Conservation (phyloP, 2,329 filamentous ascomycete species). For the Penicillium expansum region DNA sequence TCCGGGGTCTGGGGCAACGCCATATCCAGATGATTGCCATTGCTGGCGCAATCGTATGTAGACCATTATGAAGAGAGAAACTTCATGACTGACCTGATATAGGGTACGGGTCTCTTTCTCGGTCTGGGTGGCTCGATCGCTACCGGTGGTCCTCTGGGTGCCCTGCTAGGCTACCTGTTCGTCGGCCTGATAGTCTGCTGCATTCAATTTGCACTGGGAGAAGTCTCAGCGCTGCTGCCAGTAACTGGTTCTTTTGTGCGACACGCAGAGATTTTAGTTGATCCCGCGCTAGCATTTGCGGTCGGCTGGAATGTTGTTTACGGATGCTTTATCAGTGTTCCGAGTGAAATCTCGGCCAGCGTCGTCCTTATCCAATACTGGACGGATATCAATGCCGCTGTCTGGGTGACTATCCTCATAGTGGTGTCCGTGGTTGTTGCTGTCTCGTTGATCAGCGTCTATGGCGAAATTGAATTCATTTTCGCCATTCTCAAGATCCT, state of each 20-base stretch:
- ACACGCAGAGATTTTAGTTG: constrained; percentile 52
- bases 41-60: constrained; percentile 43
- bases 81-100: not conserved
- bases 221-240: constrained; percentile 52
- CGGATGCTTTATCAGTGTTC: constrained; percentile 54
- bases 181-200: constrained; percentile 51
- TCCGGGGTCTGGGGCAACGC: constrained; percentile 44
- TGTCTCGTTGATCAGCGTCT: constrained; percentile 51
- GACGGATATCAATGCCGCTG: constrained; percentile 40
- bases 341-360: constrained; percentile 61
- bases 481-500: constrained; percentile 54
- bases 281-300: constrained; percentile 51
- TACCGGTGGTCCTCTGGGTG: constrained; percentile 51
- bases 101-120: constrained; percentile 52
- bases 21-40: constrained; percentile 47
- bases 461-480: constrained; percentile 53
- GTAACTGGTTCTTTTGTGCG: constrained; percentile 52
- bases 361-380: constrained; percentile 63
- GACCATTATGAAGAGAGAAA: not conserved
- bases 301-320: constrained; percentile 51
- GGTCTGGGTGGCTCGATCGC: constrained; percentile 52
- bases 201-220: constrained; percentile 52
- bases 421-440: constrained; percentile 58
- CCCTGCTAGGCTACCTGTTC: constrained; percentile 51
- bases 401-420: constrained; percentile 55